Evolutionary conservation across 306 rosid genomes (phyloP).

Genomic region (Cucurbita moschata): DNA sequence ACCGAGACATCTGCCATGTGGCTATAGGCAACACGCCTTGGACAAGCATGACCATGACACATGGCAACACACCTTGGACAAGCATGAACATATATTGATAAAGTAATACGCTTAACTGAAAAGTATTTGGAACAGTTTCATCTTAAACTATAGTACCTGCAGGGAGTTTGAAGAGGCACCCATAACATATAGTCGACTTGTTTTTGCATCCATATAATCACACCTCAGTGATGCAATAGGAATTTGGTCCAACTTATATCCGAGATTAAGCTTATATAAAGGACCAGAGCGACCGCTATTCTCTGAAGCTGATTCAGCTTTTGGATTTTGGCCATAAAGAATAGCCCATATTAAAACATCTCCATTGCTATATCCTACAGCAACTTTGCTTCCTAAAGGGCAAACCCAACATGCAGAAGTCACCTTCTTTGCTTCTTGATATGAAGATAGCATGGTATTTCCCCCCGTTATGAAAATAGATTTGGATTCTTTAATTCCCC

Average conservation of each 20-base stretch:
- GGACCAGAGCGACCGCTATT: slow-evolving; percentile 33
- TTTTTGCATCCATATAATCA: slow-evolving; percentile 64
- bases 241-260: slow-evolving; percentile 60
- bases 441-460: slow-evolving; percentile 23
- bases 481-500: slow-evolving; percentile 66
- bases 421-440: slow-evolving; percentile 56
- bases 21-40: no score
- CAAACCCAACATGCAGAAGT: slow-evolving; percentile 89
- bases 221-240: slow-evolving; percentile 58
- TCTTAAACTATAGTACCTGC: slow-evolving; percentile 37
- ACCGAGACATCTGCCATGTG: no score
- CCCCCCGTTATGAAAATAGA: slow-evolving; percentile 48
- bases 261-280: slow-evolving; percentile 56
- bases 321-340: slow-evolving; percentile 24
- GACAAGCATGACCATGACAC: no score
- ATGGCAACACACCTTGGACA: no score
- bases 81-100: neutral
- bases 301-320: slow-evolving; percentile 21
- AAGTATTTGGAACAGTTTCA: neutral
- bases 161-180: slow-evolving; percentile 48
- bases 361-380: slow-evolving; percentile 77
- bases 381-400: slow-evolving; percentile 67
- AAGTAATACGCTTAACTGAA: neutral
- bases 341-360: slow-evolving; percentile 71
- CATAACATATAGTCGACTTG: slow-evolving; percentile 53